A percentile compares a stretch with the other conserved stretches of the same genome.
phyloP scores from a whole-genome alignment of 2,329 filamentous ascomycete species.

The Cordyceps cicadae region DNA sequence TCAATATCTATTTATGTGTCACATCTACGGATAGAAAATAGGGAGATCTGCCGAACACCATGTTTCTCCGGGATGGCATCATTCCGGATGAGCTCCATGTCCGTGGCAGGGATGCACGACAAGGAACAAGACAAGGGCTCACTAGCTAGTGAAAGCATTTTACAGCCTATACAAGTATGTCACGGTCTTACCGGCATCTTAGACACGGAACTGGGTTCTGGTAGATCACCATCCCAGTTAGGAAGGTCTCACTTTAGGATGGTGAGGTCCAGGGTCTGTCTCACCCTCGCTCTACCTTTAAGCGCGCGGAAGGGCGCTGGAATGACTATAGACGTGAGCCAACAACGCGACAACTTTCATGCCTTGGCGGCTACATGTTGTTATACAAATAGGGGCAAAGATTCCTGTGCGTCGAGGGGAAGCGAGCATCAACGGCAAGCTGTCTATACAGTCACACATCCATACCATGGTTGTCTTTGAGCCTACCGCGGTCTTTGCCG shows the following conservation, averaged over 20 bases:
- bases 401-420: neutral
- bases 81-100: too few species aligned
- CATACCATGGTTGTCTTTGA: neutral
- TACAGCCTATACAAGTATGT: neutral
- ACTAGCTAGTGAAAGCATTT: too few species aligned
- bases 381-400: neutral
- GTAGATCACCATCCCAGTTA: neutral
- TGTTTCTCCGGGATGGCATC: too few species aligned
- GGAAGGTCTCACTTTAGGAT: neutral
- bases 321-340: neutral
- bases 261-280: neutral
- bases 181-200: neutral
- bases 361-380: too few species aligned
- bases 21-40: too few species aligned
- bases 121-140: too few species aligned
- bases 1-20: too few species aligned
- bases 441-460: too few species aligned
- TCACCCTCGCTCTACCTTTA: too few species aligned
- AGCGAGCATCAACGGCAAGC: neutral
- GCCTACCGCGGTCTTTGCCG: neutral
- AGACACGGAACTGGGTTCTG: neutral
- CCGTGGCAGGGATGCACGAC: too few species aligned
- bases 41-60: too few species aligned
- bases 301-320: neutral
- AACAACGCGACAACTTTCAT: neutral